A percentile compares a stretch with the other conserved stretches of the same genome.
Conservation (phyloP, 208 protist species). For the Crithidia mellificae region DNA sequence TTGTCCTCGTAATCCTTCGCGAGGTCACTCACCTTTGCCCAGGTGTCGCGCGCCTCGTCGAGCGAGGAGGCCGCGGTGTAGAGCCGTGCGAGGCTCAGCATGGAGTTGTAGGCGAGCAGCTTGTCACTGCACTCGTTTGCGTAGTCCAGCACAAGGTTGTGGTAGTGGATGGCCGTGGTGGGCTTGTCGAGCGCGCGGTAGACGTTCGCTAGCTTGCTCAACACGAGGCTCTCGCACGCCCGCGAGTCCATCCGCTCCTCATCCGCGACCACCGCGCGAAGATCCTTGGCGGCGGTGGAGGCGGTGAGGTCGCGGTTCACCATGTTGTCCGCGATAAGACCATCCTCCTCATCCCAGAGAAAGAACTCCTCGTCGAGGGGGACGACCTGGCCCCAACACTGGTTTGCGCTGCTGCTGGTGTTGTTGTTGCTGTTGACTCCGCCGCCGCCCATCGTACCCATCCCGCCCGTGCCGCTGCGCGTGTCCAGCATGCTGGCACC, state of each 20-base stretch:
- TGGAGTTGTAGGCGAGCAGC: slow-evolving; percentile 78
- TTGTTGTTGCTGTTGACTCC: not conserved
- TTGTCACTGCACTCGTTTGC: slow-evolving; percentile 63
- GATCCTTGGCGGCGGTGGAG: slow-evolving; percentile 33
- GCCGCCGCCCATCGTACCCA: too few relatives aligned
- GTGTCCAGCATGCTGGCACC: slow-evolving; percentile 2
- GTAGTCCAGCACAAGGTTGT: slow-evolving; percentile 73
- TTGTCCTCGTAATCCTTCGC: slow-evolving; percentile 84
- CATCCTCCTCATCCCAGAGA: slow-evolving; percentile 40
- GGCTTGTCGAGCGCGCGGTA: slow-evolving; percentile 74
- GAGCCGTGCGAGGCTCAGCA: slow-evolving; percentile 76
- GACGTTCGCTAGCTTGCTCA: slow-evolving; percentile 78
- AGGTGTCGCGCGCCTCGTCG: slow-evolving; percentile 63
- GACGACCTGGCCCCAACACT: slow-evolving; percentile 36
- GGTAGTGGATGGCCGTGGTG: slow-evolving; percentile 75
- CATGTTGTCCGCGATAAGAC: slow-evolving; percentile 31
- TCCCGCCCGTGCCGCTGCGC: not conserved
- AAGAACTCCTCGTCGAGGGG: slow-evolving; percentile 41
- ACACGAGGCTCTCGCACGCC: slow-evolving; percentile 60
- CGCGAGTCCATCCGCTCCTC: slow-evolving; percentile 59
- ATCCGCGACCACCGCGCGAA: slow-evolving; percentile 50
- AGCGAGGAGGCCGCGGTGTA: slow-evolving; percentile 54
- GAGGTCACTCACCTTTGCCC: slow-evolving; percentile 78
- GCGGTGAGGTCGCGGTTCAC: slow-evolving; percentile 31
- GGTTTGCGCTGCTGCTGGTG: not conserved